Evolutionary conservation across 345 rosid species (phyloP), one percentile per base, ranked within the genome.

Genomic region (Ceriops decandra): DNA sequence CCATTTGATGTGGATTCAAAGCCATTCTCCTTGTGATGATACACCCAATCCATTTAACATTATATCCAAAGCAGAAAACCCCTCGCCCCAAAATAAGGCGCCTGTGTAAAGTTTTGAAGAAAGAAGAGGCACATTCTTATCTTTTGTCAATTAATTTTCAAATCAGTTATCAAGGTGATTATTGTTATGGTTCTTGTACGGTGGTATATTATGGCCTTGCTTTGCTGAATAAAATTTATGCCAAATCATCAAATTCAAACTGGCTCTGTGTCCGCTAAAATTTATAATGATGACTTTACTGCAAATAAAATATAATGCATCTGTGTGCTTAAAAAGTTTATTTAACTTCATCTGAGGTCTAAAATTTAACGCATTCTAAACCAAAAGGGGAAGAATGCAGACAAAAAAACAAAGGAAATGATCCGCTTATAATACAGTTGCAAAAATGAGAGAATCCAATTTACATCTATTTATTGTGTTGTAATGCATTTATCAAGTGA

Each of bases 1-100:
- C 68, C 69, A 32, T 93, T 93, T 19, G 88, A 76, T 77, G 92
- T 90, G 63, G 87, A 81, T 57, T 27, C 35, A 52, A 93, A 87
- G 80, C 84, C 85, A 16, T 93, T 90, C 74, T 78, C 87, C 59
- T 11, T 92, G 63, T 90, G 62, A 71, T 52, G 6, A 27, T 68
- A 2, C 16, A 11, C 4, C 49, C 13, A 3, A 10, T 42, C 4
- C 49, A 42, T 10, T 42, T 42, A 42, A 42, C 49, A 42, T 8
- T 42, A 11, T 42, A 42, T 42, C 5, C 17, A n/a, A 42, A 3
- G 49, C 49, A 42, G 17, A 42, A 4, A 16, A 4, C 49, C 16
- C 46, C 0, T 10, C 46, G 0, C 3, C 17, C 49, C 36, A 33
- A 33, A 7, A 33, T 28, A 1, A 42, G 17, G 17, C 16, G 0